These are phyloP conservation scores for Sugiyamaella sp. DNA, from an alignment of 1,139 yeast genomes.

Conservation along the genomic window DNA sequence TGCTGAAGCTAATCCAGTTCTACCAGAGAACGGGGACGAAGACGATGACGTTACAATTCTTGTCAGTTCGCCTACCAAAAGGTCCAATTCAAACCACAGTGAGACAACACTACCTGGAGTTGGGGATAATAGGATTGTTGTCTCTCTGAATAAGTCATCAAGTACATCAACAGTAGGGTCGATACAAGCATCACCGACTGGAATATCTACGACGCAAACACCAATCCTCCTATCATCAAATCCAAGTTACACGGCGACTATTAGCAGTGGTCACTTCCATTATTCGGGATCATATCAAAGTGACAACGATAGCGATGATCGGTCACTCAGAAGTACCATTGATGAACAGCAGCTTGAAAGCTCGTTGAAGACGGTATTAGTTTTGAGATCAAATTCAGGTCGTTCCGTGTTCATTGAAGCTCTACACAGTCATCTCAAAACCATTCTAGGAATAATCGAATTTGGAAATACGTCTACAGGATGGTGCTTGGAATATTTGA, in stretches of 20 bases:
- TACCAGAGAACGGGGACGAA: no score
- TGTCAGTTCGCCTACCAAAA: neutral
- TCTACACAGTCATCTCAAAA: conserved; percentile 17
- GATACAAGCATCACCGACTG: neutral
- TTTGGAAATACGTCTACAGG: conserved; percentile 19
- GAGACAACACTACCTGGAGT: neutral
- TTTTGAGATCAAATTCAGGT: neutral
- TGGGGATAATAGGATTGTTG: neutral
- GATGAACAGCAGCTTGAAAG: neutral
- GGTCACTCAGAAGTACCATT: neutral
- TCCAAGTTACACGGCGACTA: neutral
- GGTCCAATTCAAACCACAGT: neutral
- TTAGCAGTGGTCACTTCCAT: no score
- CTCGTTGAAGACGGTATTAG: conserved; percentile 3
- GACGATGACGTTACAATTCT: neutral
- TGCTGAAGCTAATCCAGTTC: no score
- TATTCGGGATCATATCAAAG: neutral
- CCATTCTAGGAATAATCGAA: conserved; percentile 18
- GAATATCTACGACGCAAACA: neutral
- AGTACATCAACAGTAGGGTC: neutral
- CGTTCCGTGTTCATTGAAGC: conserved; percentile 8
- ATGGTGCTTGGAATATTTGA: conserved; percentile 26
- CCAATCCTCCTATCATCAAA: neutral
- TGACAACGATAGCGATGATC: neutral
- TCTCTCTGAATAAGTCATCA: neutral